Percentiles rank a stretch among this genome's conserved stretches.
Conservation (phyloP, 192 early-diverging fungal genomes). For the Coemansia sp. region DNA sequence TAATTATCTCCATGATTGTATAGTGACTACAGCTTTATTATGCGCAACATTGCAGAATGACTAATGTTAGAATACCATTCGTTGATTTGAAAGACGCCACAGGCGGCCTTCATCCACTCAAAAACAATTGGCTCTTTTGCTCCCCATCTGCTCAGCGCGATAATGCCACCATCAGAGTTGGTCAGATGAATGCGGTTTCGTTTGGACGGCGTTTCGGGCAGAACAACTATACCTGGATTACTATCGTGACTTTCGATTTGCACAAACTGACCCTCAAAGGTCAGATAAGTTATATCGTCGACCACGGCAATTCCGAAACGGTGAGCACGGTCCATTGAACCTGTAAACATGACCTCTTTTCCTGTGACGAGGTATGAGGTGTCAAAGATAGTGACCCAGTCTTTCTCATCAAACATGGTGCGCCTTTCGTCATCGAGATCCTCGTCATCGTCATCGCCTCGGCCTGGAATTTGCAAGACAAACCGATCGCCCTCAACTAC, state of each 20-base stretch:
- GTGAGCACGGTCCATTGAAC: not conserved
- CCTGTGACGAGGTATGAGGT: not conserved
- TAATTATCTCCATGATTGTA: too few relatives aligned
- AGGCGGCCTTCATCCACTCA: not conserved
- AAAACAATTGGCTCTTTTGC: not conserved
- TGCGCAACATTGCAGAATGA: too few relatives aligned
- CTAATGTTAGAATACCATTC: not conserved
- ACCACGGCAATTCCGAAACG: not conserved
- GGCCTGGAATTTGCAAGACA: not conserved
- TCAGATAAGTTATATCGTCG: not conserved
- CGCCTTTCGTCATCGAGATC: not conserved
- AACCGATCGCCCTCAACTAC: not conserved
- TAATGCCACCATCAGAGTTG: too few relatives aligned
- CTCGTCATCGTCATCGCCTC: not conserved
- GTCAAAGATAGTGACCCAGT: not conserved
- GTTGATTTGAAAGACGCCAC: not conserved
- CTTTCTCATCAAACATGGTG: not conserved
- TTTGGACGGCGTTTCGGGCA: not conserved
- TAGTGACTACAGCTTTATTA: not conserved
- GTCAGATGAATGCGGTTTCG: not conserved
- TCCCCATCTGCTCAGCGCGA: too few relatives aligned
- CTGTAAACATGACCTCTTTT: not conserved
- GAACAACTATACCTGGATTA: not conserved
- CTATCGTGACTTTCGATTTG: not conserved
- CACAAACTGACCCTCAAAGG: not conserved